Base-by-base conservation (phyloP, 1,284 basidiomycete genomes). In the Pyrrhoderma noxium region DNA sequence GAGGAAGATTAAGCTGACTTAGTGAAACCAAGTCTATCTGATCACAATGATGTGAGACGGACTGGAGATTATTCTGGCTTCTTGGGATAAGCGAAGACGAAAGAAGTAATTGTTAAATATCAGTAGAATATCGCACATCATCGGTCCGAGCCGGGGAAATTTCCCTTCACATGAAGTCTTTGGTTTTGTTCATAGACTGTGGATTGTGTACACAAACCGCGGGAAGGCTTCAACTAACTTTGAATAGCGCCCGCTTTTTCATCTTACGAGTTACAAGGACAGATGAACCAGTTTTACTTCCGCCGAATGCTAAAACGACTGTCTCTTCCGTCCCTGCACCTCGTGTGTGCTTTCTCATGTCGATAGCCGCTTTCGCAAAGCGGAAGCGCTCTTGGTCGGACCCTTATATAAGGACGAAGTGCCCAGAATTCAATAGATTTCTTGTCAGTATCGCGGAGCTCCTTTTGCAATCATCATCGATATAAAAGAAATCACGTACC, bases 301-400 rank as follows among this genome's bases (percentile, higher is more conserved):
- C 80, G 55, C 84, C 85, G 68, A 92, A 89, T 34, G 88, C 88
- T 55, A 93, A 73, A 45, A 93, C 90, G 36, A 92, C 89, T 18
- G 85, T 87, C 70, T 93, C 90, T 65, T 85, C 83, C 52, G 77
- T 76, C 55, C 80, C 79, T 53, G 72, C 67, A 41, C 77, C 80
- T 52, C 77, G 76, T 49, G 80, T 79, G 56, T 73, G 74, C 67
- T 89, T 93, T 58, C 90, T 76, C 61, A 84, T 62, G 58, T 89
- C 85, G 62, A 93, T 86, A 8, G 82, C 87, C 57, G 89, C 86
- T 67, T 93, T 93, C 9, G 89, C 88, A 66, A 93, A 93, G 61
- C 84, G 85, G 70, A 92, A 93, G 46, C 90, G 82, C 54, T 81
- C 78, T 64, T 92, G 89, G 67, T 88, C 87, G 54, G 85, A 79